Base-by-base conservation (phyloP, 2,329 filamentous ascomycete genomes). In the Saccharata proteae region DNA sequence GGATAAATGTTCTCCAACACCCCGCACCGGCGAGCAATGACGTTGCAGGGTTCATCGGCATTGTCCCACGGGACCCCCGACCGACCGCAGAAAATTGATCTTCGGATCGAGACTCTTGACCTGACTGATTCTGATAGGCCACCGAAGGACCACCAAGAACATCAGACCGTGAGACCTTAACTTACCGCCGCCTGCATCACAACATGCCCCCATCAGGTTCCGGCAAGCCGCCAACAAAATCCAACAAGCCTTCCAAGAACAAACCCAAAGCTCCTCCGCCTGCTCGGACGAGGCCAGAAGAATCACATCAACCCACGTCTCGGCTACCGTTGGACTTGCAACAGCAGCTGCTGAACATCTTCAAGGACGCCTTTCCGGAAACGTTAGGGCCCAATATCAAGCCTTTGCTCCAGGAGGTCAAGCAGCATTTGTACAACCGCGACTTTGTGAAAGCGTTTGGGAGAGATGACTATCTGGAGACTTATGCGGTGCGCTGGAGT, bases 401-500 rank as follows among this genome's bases (percentile, higher is more conserved):
- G 17, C 47, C 63, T 1, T 55, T 75, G 3, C 66, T 96, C 13
- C 88, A 93, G 49, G 72, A 77, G 31, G 72, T 96, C 39, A 98
- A 96, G 55, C 67, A 75, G 6, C 82, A 88, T 40, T 66, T 98
- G 6, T 96, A 79, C 52, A 76, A 80, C 36, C 74, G 90, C 18
- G 82, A 96, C 52, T 96, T 96, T 56, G 66, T 67, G 9, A 60
- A 64, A 11, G 88, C 88, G 0, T 98, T 96, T 58, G 75, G 74
- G 1, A 66, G 65, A 26, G 66, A 73, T 34, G 73, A 79, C 26
- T 71, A 78, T 44, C 67, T 94, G 12, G 73, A 80, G 38, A 81
- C 80, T 7, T 98, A 98, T 61, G 83, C 84, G 6, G 72, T 83
- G 32, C 65, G 90, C 44, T 98, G 88, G 86, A 93, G 85, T 55